phyloP scores from a whole-genome alignment of 2,329 filamentous ascomycete genomes.

The Claviceps capensis region DNA sequence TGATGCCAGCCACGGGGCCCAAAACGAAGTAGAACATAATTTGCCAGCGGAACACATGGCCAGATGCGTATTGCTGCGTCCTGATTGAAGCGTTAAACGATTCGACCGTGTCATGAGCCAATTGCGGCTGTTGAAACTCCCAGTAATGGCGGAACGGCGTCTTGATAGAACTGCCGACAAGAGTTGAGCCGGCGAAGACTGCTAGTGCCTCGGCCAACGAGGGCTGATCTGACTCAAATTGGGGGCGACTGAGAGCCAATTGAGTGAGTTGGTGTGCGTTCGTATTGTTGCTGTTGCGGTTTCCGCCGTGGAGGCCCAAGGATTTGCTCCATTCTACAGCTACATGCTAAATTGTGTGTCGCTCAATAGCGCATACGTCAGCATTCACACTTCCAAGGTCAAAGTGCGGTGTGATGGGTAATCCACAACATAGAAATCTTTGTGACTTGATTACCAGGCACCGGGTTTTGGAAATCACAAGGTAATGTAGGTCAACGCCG shows the following conservation, averaged over 20 bases:
- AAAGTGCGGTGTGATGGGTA: not conserved
- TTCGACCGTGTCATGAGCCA: slow-evolving; percentile 20
- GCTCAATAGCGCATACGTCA: not conserved
- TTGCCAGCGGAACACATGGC: slow-evolving; percentile 47
- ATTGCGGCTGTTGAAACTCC: slow-evolving; percentile 24
- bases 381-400: not conserved
- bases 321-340: slow-evolving; percentile 39
- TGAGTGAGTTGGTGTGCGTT: slow-evolving; percentile 44
- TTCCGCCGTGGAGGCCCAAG: slow-evolving; percentile 42
- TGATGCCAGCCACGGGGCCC: slow-evolving; percentile 50
- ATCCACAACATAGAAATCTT: not conserved
- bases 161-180: slow-evolving; percentile 45
- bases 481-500: not conserved
- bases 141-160: slow-evolving; percentile 48
- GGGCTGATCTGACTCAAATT: slow-evolving; percentile 39
- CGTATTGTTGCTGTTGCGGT: slow-evolving; percentile 40
- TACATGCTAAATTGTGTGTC: slow-evolving; percentile 23
- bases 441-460: not conserved
- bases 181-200: slow-evolving; percentile 52
- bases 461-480: not conserved
- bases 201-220: slow-evolving; percentile 63
- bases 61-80: slow-evolving; percentile 57
- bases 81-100: slow-evolving; percentile 54
- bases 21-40: slow-evolving; percentile 55
- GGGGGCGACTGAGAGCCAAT: slow-evolving; percentile 27